Conservation (phyloP, 768 basidiomycete species). For the Termitomyces sp. region DNA sequence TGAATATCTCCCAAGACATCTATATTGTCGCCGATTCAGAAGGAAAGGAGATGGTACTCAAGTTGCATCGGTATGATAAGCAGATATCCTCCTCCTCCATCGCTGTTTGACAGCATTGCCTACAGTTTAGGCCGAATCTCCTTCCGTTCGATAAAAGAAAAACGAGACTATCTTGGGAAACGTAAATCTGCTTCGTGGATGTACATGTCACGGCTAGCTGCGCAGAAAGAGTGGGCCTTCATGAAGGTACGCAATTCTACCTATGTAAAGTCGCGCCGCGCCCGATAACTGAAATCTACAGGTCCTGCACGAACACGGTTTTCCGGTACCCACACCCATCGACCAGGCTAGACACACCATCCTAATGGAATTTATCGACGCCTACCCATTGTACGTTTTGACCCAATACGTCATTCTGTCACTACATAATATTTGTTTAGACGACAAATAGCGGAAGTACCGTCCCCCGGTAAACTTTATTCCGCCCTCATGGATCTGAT, state of each 20-base stretch:
- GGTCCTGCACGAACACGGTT: constrained; percentile 89
- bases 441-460: constrained; percentile 81
- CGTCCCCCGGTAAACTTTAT: constrained; percentile 87
- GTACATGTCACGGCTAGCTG: constrained; percentile 96
- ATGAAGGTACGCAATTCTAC: constrained; percentile 70
- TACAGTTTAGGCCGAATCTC: constrained; percentile 92
- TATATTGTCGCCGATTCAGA: constrained; percentile 86
- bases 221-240: constrained; percentile 97
- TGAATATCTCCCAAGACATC: constrained; percentile 55
- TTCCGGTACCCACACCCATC: constrained; percentile 90
- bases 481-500: constrained; percentile 93
- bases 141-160: constrained; percentile 94
- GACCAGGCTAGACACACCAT: constrained; percentile 95
- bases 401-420: constrained; percentile 1
- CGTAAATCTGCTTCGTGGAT: constrained; percentile 98
- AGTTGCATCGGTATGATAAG: constrained; percentile 77
- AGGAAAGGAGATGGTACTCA: constrained; percentile 85
- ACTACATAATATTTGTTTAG: constrained; percentile 36
- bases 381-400: constrained; percentile 82
- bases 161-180: constrained; percentile 94
- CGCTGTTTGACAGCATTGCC: not conserved
- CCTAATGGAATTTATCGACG: constrained; percentile 94
- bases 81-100: not conserved
- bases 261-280: not conserved
- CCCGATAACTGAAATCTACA: constrained; percentile 24